Conservation (phyloP, 805 yeast genomes). For the Torulaspora delbrueckii region DNA sequence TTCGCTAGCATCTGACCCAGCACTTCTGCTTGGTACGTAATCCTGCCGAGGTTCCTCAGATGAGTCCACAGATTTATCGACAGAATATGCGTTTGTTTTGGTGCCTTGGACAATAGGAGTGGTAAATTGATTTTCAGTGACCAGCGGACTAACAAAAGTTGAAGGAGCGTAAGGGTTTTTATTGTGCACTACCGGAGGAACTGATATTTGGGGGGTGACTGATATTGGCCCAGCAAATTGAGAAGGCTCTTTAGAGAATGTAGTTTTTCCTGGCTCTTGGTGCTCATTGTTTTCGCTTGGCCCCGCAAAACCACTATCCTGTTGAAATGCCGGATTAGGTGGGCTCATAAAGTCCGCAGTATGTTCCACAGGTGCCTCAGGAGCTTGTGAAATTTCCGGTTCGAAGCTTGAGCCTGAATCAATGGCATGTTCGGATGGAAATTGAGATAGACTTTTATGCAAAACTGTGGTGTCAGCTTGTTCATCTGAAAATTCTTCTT, state of each 20-base stretch:
- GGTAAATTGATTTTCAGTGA: no score
- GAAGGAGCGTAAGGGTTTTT: slow-evolving; percentile 1
- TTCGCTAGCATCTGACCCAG: not conserved
- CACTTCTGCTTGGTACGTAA: not conserved
- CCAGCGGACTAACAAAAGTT: not conserved
- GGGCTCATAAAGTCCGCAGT: not conserved
- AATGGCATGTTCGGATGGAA: not conserved
- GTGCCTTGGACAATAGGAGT: not conserved
- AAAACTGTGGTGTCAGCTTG: not conserved
- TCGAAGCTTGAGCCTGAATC: not conserved
- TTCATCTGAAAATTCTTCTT: not conserved
- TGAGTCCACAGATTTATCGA: not conserved
- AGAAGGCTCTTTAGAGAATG: not conserved
- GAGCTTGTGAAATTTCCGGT: not conserved
- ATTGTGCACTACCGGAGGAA: not conserved
- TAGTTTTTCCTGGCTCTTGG: no score
- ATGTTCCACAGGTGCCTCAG: not conserved
- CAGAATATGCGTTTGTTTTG: not conserved
- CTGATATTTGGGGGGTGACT: not conserved
- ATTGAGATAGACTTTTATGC: not conserved
- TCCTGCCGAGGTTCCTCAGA: not conserved
- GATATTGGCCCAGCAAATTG: not conserved
- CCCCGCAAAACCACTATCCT: no score
- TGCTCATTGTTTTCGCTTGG: no score
- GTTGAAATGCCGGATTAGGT: not conserved